These are phyloP conservation scores for Pyricularia sp. DNA, from an alignment of 2,329 filamentous ascomycete genomes.

Conservation along the genomic window DNA sequence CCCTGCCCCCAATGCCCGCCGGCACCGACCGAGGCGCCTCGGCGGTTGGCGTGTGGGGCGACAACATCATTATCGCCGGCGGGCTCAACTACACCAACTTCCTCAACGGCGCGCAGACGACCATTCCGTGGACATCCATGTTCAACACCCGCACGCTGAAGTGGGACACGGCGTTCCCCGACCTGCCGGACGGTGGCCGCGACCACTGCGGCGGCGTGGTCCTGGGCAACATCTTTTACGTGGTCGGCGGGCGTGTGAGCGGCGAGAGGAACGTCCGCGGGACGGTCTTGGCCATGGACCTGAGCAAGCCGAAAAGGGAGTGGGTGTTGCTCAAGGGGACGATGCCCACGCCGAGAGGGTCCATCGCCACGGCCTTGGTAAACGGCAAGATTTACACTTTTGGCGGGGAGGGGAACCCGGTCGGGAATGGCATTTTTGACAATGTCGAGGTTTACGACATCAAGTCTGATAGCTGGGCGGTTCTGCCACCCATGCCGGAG, in stretches of 20 bases:
- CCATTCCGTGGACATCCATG: constrained; percentile 18
- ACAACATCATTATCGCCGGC: constrained; percentile 26
- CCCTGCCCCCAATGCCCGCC: constrained; percentile 17
- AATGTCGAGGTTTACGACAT: background rate
- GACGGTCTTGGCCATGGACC: constrained; percentile 24
- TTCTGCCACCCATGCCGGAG: background rate
- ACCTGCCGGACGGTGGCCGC: constrained; percentile 21
- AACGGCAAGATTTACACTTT: constrained; percentile 22
- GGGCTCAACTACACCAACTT: constrained; percentile 19
- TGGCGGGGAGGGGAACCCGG: constrained; percentile 26
- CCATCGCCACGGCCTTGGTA: constrained; percentile 19
- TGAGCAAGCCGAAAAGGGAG: constrained; percentile 6
- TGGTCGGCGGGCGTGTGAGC: constrained; percentile 23
- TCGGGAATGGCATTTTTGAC: constrained; percentile 6
- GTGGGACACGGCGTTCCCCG: constrained; percentile 19
- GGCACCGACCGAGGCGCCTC: constrained; percentile 21
- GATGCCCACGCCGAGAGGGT: constrained; percentile 28
- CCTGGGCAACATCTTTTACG: constrained; percentile 23
- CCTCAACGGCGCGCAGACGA: constrained; percentile 12
- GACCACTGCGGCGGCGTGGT: constrained; percentile 23
- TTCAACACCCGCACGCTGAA: constrained; percentile 18
- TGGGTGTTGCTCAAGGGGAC: constrained; percentile 17
- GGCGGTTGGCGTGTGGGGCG: constrained; percentile 18
- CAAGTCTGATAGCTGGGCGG: background rate
- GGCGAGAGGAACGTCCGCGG: constrained; percentile 19